These are phyloP conservation scores for Septoria linicola DNA, from an alignment of 2,329 filamentous ascomycete species.

Conservation along the genomic window DNA sequence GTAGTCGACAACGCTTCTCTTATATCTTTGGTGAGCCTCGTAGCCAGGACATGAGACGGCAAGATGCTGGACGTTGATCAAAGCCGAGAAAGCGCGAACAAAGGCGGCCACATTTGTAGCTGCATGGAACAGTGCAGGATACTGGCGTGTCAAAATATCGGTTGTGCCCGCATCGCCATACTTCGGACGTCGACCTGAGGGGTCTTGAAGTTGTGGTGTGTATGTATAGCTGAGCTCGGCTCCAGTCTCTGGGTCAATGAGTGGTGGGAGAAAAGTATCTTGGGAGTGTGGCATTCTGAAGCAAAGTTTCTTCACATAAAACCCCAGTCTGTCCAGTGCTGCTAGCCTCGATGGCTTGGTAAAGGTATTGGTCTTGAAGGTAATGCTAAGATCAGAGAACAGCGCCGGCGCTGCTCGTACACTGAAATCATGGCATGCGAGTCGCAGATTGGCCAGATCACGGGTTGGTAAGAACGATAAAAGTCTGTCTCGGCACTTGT, in stretches of 20 bases:
- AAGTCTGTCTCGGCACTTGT: conserved; percentile 47
- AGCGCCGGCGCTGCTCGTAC: conserved; percentile 67
- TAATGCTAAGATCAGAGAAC: conserved; percentile 67
- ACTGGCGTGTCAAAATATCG: conserved; percentile 80
- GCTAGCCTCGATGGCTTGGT: conserved; percentile 70
- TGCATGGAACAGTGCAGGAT: conserved; percentile 84
- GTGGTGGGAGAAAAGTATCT: conserved; percentile 80
- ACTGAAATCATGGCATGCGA: conserved; percentile 68
- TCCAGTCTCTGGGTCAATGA: conserved; percentile 74
- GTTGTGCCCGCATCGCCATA: conserved; percentile 78
- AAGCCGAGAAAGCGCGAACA: conserved; percentile 67
- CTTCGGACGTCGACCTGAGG: conserved; percentile 65
- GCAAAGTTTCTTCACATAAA: conserved; percentile 72
- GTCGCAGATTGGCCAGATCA: conserved; percentile 55
- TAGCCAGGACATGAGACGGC: conserved; percentile 75
- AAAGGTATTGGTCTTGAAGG: conserved; percentile 72
- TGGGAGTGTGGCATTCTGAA: conserved; percentile 74
- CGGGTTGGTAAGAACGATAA: conserved; percentile 43
- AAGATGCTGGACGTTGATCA: conserved; percentile 71
- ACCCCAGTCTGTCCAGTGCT: conserved; percentile 73
- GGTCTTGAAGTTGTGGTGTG: conserved; percentile 62
- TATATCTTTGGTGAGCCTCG: conserved; percentile 63
- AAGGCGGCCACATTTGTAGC: conserved; percentile 85
- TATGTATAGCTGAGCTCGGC: conserved; percentile 80
- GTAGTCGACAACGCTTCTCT: conserved; percentile 79